Percentiles rank a stretch among this genome's conserved stretches.
Evolutionary conservation across 805 yeast genomes (phyloP).

Genomic region (Wickerhamiella shivajii): DNA sequence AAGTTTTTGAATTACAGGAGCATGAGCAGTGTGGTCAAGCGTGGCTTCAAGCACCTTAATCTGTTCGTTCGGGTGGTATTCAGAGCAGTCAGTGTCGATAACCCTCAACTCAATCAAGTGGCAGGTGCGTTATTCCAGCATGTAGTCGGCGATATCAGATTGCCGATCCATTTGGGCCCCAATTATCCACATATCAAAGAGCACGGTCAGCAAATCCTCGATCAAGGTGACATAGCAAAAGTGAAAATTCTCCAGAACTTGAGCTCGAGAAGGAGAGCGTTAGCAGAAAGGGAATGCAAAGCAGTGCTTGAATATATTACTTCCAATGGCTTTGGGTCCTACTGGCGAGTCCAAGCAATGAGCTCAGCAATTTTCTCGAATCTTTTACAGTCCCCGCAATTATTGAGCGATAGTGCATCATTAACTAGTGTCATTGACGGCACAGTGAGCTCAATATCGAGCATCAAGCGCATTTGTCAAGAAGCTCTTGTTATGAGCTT

Average conservation of each 20-base stretch:
- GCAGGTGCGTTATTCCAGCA: conserved; percentile 37
- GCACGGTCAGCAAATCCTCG: too few species aligned
- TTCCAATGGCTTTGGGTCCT: conserved; percentile 4
- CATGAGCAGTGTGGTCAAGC: conserved; percentile 41
- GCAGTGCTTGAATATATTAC: background rate
- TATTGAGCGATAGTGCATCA: conserved; percentile 11
- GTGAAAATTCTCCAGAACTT: too few species aligned
- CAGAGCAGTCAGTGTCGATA: conserved; percentile 45
- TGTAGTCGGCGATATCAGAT: conserved; percentile 21
- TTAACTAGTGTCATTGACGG: conserved; percentile 15
- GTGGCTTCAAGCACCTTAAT: conserved; percentile 40
- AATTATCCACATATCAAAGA: too few species aligned
- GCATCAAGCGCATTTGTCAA: conserved; percentile 42
- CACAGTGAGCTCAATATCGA: conserved; percentile 40
- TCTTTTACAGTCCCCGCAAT: conserved; percentile 16
- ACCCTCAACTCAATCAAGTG: conserved; percentile 36
- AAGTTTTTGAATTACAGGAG: conserved; percentile 41
- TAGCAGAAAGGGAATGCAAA: background rate
- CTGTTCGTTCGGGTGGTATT: conserved; percentile 34
- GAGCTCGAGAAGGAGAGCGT: background rate
- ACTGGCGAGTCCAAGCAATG: conserved; percentile 16
- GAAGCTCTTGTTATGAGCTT: conserved; percentile 44
- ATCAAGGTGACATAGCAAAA: too few species aligned
- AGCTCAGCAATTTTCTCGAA: conserved; percentile 13
- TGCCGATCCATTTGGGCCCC: conserved; percentile 18